A percentile compares a stretch with the other conserved stretches of the same genome.
These are phyloP conservation scores for Podila epicladia DNA, from an alignment of 192 early-diverging fungal genomes.

Conservation along the genomic window DNA sequence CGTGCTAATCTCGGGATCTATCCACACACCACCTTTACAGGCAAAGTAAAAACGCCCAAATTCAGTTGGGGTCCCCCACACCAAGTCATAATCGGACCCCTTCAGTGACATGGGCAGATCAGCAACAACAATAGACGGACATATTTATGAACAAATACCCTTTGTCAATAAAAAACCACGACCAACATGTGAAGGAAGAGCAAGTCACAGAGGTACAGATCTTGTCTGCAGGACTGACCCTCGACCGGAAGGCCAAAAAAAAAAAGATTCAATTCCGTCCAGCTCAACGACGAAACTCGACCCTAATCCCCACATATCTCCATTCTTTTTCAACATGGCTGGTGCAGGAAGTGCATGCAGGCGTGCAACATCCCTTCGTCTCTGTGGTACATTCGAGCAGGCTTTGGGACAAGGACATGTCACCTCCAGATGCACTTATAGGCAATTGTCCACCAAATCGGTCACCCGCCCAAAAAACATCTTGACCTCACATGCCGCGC, in stretches of 20 bases:
- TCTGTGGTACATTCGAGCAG: not conserved
- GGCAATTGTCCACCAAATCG: not conserved
- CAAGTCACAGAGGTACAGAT: not conserved
- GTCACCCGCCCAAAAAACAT: not conserved
- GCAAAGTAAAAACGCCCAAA: conserved; percentile 37
- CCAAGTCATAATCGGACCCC: conserved; percentile 26
- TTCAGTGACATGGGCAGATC: conserved; percentile 46
- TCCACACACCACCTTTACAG: conserved; percentile 11
- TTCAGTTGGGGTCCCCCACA: conserved; percentile 33
- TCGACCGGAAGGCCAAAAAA: no score
- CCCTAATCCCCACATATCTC: not conserved
- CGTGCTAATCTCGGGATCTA: not conserved
- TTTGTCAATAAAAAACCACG: no score
- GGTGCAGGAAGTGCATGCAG: conserved; percentile 11
- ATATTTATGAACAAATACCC: no score
- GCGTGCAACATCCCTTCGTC: conserved; percentile 1
- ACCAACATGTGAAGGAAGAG: not conserved
- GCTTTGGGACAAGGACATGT: not conserved
- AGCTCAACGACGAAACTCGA: no score
- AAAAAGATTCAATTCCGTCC: no score
- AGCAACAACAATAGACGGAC: conserved; percentile 18
- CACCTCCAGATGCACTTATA: not conserved
- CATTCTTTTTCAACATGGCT: conserved; percentile 5
- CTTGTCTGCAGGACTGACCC: no score
- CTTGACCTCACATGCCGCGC: not conserved